Base-by-base conservation (phyloP, 2,329 filamentous ascomycete genomes). In the Xylariaceae sp. region DNA sequence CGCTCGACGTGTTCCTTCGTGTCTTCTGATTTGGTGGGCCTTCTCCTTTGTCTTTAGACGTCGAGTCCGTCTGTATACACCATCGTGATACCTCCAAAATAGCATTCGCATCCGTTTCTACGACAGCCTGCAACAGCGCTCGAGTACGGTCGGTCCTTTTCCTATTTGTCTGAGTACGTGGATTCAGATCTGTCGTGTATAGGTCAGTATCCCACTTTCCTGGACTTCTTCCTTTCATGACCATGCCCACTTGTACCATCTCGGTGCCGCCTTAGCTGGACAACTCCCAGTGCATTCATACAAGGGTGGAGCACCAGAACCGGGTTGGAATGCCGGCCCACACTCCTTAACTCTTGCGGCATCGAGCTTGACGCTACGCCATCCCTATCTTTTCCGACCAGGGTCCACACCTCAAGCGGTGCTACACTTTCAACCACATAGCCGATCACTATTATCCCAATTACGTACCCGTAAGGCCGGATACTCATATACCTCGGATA, bases 331-430 rank as follows among this genome's bases (percentile, higher is more conserved):
- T 44, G 20, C 29, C 27, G 29, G 26, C 24, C 43, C 47, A 39
- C 27, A 26, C 21, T 24, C 29, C 13, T 48, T 26, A 29, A 15
- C 20, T 18, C 23, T 15, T 29, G 21, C 24, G 4, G 21, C 39
- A 29, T 11, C 23, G 6, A n/a, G n/a, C n/a, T n/a, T n/a, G n/a
- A n/a, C n/a, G n/a, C 18, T 26, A 13, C 6, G 24, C 16, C 30
- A 46, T 46, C 27, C 63, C 64, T 66, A 63, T 57, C 60, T 58
- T 62, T 66, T 48, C 62, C 64, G 62, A 65, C 40, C 41, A 45
- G 40, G 56, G 50, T 56, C 59, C 61, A 62, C 62, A 27, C 27
- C 21, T 26, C 26, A 50, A 47, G 40, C 57, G 42, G 53, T 55
- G 51, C 47, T 48, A 55, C 44, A 58, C 49, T 49, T 49, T 55